Evolutionary conservation across 495 filamentous ascomycete species (phyloP), one percentile per base, ranked within the genome.

Genomic region (Podospora anserina): DNA sequence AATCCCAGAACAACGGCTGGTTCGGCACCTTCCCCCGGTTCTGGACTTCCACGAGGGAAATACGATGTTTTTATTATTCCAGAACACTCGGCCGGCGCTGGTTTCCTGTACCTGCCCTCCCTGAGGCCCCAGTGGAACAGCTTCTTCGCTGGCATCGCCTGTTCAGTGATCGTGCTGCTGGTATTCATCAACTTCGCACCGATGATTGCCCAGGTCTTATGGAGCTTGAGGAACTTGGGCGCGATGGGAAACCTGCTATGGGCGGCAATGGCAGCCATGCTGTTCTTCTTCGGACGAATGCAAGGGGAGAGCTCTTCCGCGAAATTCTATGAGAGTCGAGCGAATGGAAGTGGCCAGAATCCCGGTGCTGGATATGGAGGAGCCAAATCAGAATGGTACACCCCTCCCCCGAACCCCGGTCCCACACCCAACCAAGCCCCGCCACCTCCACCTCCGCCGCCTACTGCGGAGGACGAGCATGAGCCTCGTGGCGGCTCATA

Each of bases 51-150:
- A 0, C 79, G 87, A 0, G 92, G 93, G 32, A 93, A 93, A 76
- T 98, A 96, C 81, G 94, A 98, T 79, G 96, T 97, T 79, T 97
- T 97, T 81, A 89, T 99, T 72, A 93, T 99, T 67, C 94, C 95
- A 3, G 91, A 91, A n/a, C 92, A 97, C 75, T 93, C 93, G 9
- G 86, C 94, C 15, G 95, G 95, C 68, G 86, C 88, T 0, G 95
- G 95, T 13, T 97, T 99, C 77, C 81, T 99, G 11, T 99, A 99
- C 78, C 87, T 99, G 26, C 95, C 95, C 0, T 97, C 92, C 0
- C 77, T 99, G 32, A 85, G 90, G 74, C 89, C 92, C 28, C 88
- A 96, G 72, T 83, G 89, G 70, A 97, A 97, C 79, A 96, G 92
- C 78, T 99, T 97, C 79, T 82, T 92, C 34, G 92, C 92, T 5